Percentiles rank a stretch among this genome's conserved stretches.
Conservation (phyloP, 2,329 filamentous ascomycete genomes). For the Pleochaeta shiraiana region DNA sequence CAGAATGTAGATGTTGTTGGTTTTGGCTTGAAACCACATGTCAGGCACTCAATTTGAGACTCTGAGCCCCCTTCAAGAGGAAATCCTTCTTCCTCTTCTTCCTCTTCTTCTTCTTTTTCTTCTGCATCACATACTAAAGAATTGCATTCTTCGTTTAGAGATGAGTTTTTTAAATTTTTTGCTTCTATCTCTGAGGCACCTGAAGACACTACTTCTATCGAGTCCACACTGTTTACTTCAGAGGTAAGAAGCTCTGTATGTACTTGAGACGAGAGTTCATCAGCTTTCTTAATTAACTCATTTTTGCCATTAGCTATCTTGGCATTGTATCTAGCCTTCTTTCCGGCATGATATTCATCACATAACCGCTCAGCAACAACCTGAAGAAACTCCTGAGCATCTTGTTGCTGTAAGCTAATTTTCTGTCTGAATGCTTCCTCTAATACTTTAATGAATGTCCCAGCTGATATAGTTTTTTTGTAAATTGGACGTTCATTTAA, state of each 20-base stretch:
- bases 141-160: not conserved
- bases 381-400: constrained; percentile 94
- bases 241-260: not conserved
- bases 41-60: constrained; percentile 86
- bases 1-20: constrained; percentile 71
- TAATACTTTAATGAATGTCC: constrained; percentile 61
- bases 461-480: constrained; percentile 79
- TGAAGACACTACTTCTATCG: not conserved
- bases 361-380: constrained; percentile 79
- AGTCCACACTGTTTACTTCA: not conserved
- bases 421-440: constrained; percentile 74
- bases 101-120: not conserved
- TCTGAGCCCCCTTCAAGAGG: constrained; percentile 83
- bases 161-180: not conserved
- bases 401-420: constrained; percentile 88
- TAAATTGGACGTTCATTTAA: constrained; percentile 87
- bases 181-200: not conserved
- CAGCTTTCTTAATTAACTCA: not conserved
- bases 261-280: constrained; percentile 3
- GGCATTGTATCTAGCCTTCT: constrained; percentile 43
- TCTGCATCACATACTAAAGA: not conserved
- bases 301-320: constrained; percentile 14
- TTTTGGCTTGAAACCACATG: constrained; percentile 74
- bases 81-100: constrained; percentile 44
- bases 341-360: constrained; percentile 81